Conservation (phyloP, 306 rosid genomes). For the Acmispon strigosus region DNA sequence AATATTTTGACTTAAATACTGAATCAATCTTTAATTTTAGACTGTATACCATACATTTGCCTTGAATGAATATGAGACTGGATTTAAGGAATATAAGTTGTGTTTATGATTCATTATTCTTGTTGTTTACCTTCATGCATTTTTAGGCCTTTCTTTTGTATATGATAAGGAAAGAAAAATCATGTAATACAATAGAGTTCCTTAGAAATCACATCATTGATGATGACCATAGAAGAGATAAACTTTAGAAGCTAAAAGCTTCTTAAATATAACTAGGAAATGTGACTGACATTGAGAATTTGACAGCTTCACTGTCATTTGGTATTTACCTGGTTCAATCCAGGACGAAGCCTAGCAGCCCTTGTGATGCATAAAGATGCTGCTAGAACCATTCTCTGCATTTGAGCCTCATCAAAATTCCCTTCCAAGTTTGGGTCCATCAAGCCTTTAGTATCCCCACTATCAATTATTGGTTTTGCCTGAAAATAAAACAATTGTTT, state of each 20-base stretch:
- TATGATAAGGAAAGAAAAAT: not conserved
- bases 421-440: slow-evolving; percentile 69
- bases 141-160: not conserved
- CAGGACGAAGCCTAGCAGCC: slow-evolving; percentile 81
- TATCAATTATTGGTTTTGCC: slow-evolving; percentile 76
- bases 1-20: not conserved
- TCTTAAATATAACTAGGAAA: not conserved
- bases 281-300: not conserved
- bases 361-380: slow-evolving; percentile 65
- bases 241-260: not conserved
- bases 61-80: not conserved
- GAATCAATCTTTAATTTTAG: not conserved
- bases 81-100: not conserved
- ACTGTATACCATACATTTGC: not conserved
- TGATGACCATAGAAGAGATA: not conserved
- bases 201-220: not conserved
- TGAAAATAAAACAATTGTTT: slow-evolving; percentile 25
- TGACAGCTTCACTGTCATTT: not conserved
- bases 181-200: not conserved
- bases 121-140: not conserved
- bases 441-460: slow-evolving; percentile 45
- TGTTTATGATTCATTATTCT: not conserved
- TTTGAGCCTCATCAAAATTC: slow-evolving; percentile 45
- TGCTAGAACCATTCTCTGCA: slow-evolving; percentile 68
- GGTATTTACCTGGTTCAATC: slow-evolving; percentile 52